These are phyloP conservation scores for Kodamaea lidongshanica DNA, from an alignment of 805 yeast genomes.

Conservation along the genomic window DNA sequence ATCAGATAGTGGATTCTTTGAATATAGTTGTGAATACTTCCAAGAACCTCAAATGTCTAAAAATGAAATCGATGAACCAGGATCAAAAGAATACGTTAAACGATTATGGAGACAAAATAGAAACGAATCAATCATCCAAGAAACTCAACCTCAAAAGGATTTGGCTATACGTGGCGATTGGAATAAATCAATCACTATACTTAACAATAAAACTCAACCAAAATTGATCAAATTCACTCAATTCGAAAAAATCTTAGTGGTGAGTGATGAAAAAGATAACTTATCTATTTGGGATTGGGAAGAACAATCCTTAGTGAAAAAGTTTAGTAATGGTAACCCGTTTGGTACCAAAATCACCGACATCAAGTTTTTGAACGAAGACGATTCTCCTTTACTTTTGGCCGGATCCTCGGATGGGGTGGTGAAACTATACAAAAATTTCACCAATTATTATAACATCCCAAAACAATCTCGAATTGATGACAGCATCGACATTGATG, in stretches of 20 bases:
- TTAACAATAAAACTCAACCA: constrained; percentile 77
- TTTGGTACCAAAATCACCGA: constrained; percentile 86
- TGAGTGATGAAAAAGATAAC: constrained; percentile 78
- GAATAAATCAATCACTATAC: constrained; percentile 53
- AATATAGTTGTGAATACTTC: constrained; percentile 81
- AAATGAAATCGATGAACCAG: constrained; percentile 83
- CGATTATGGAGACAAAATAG: constrained; percentile 86
- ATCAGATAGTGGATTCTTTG: constrained; percentile 57
- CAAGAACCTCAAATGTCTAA: constrained; percentile 93
- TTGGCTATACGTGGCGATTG: constrained; percentile 80
- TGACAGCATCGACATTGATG: constrained; percentile 3
- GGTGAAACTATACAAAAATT: constrained; percentile 77
- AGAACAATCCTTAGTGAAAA: constrained; percentile 46
- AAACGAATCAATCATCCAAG: constrained; percentile 78
- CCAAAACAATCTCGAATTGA: constrained; percentile 6
- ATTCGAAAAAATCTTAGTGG: constrained; percentile 76
- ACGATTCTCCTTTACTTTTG: constrained; percentile 76
- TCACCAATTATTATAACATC: constrained; percentile 39
- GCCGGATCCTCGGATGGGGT: constrained; percentile 94
- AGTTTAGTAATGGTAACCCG: constrained; percentile 80
- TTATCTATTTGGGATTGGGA: constrained; percentile 89
- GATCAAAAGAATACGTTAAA: constrained; percentile 76
- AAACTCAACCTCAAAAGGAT: constrained; percentile 86
- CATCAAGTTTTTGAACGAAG: constrained; percentile 81
- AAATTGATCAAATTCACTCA: constrained; percentile 76